Conservation (phyloP, 1,284 basidiomycete species). For the Ustilago crameri region DNA sequence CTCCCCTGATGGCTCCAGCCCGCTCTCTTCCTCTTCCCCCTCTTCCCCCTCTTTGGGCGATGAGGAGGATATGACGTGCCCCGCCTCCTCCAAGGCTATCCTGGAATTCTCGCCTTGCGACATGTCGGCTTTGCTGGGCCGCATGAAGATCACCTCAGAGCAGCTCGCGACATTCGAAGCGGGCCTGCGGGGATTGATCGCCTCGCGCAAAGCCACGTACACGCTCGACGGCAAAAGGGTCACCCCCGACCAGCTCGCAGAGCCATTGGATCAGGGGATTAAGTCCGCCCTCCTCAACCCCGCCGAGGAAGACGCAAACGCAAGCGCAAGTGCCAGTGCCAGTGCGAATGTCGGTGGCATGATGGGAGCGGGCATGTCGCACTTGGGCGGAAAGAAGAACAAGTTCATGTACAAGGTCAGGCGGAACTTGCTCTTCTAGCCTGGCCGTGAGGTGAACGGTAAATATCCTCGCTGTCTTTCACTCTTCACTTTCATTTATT, state of each 20-base stretch:
- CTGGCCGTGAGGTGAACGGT: background rate
- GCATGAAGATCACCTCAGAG: constrained; percentile 23
- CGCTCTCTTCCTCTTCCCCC: background rate
- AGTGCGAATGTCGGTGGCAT: too few species aligned
- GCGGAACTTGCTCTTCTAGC: constrained; percentile 4
- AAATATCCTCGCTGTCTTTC: background rate
- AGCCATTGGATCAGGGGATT: constrained; percentile 6
- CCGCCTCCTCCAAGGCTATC: constrained; percentile 8
- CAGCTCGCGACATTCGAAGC: constrained; percentile 33
- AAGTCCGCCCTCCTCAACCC: constrained; percentile 5
- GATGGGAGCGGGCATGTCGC: too few species aligned
- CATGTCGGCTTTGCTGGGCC: constrained; percentile 13
- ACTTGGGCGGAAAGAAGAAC: too few species aligned
- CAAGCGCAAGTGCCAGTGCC: too few species aligned
- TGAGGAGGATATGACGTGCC: constrained; percentile 11
- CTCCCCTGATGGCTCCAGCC: too few species aligned
- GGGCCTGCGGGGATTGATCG: constrained; percentile 10
- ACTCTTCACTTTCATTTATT: too few species aligned
- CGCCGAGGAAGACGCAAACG: background rate
- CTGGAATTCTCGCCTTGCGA: constrained; percentile 30
- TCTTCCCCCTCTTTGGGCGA: background rate
- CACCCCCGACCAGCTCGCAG: constrained; percentile 9
- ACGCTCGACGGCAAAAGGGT: constrained; percentile 18
- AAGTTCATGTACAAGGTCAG: constrained; percentile 21
- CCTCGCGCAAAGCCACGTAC: constrained; percentile 10